Conservation (phyloP, 768 basidiomycete species). For the Pholiota molesta region DNA sequence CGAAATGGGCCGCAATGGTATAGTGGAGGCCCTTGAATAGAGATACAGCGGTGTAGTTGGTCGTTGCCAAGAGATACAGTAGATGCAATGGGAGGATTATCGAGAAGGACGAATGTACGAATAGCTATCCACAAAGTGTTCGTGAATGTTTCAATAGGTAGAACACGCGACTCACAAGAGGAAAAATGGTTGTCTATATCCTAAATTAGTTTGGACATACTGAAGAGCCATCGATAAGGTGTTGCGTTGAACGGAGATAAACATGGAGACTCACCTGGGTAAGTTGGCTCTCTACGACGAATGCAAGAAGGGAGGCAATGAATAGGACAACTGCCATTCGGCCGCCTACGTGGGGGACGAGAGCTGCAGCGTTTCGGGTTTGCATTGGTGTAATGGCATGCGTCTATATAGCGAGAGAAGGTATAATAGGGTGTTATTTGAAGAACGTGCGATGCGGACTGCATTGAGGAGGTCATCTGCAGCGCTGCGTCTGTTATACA, state of each 20-base stretch:
- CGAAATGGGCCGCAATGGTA: slow-evolving; percentile 51
- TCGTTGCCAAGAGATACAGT: slow-evolving; percentile 56
- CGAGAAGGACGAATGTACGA: slow-evolving; percentile 82
- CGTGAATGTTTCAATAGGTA: background rate
- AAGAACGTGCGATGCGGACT: too few relatives aligned
- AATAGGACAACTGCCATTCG: slow-evolving; percentile 58
- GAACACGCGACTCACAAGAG: slow-evolving; percentile 61
- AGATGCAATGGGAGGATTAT: slow-evolving; percentile 86
- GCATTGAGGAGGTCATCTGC: too few relatives aligned
- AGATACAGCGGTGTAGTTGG: slow-evolving; percentile 47
- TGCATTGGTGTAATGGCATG: slow-evolving; percentile 27
- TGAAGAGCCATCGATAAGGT: slow-evolving; percentile 29
- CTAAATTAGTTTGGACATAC: slow-evolving; percentile 80
- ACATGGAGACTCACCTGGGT: slow-evolving; percentile 59
- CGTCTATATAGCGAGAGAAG: slow-evolving; percentile 5
- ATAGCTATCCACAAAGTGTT: slow-evolving; percentile 54
- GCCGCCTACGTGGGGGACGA: slow-evolving; percentile 46
- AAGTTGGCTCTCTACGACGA: slow-evolving; percentile 76
- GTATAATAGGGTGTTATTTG: too few relatives aligned
- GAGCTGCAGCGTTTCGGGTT: slow-evolving; percentile 21
- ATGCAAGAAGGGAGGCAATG: slow-evolving; percentile 61
- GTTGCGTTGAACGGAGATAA: background rate
- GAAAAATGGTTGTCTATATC: slow-evolving; percentile 88
- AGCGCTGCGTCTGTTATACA: background rate
- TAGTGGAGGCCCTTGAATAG: slow-evolving; percentile 55